Evolutionary conservation across 257 asterid species (phyloP).

Genomic region (Catharanthus roseus): DNA sequence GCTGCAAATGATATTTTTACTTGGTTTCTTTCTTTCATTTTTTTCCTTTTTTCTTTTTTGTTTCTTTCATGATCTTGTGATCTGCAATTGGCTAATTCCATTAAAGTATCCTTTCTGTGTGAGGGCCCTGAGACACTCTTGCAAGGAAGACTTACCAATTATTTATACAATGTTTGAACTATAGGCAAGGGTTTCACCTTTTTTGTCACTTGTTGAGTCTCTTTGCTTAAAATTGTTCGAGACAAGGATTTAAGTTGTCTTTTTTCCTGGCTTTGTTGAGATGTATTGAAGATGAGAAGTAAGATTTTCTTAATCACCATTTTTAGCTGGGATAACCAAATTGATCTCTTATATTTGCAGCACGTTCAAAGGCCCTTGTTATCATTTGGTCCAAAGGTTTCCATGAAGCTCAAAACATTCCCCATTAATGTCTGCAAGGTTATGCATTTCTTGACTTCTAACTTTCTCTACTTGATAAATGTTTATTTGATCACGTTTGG

Average conservation of each 20-base stretch:
- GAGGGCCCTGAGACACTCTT: not conserved
- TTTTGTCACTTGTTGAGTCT: not conserved
- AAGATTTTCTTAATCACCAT: not conserved
- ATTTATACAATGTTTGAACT: not conserved
- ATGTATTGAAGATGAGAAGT: not conserved
- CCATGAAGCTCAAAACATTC: conserved; percentile 67
- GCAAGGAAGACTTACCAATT: not conserved
- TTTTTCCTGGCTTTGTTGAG: not conserved
- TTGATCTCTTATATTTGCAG: conserved; percentile 40
- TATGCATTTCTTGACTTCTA: conserved; percentile 11
- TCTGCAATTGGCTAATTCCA: not conserved
- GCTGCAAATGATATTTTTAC: not conserved
- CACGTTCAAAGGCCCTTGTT: conserved; percentile 90
- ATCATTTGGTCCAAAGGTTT: conserved; percentile 91
- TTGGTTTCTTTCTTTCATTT: not conserved
- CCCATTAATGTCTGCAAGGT: conserved; percentile 92
- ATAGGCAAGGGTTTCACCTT: not conserved
- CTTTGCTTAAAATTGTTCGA: not conserved
- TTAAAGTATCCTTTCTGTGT: not conserved
- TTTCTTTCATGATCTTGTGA: not conserved
- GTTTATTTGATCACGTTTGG: conserved; percentile 7
- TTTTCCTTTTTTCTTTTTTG: too few species aligned
- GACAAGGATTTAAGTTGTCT: not conserved
- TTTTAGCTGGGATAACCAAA: conserved; percentile 14
- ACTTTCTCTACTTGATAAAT: conserved; percentile 13